Percentiles rank a stretch among this genome's conserved stretches.
These are phyloP conservation scores for Picea glauca DNA, from an alignment of 75 land plant species.

Conservation along the genomic window DNA sequence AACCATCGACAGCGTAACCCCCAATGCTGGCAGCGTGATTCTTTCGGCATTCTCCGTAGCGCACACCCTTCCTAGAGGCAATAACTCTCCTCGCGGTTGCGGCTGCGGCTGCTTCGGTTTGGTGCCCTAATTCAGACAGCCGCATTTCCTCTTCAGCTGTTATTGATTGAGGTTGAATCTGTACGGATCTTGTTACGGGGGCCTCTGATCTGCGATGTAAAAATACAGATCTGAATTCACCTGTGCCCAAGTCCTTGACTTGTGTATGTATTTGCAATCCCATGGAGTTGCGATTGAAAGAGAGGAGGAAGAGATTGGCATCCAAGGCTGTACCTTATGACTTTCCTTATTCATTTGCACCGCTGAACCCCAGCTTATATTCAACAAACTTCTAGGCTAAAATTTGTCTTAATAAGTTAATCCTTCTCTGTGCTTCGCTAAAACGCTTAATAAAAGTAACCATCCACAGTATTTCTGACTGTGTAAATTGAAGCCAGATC, in stretches of 20 bases:
- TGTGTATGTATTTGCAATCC: too few species aligned
- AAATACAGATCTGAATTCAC: background rate
- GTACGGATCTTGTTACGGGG: background rate
- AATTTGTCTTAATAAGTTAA: too few species aligned
- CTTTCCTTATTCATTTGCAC: too few species aligned
- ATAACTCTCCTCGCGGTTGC: background rate
- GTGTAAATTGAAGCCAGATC: too few species aligned
- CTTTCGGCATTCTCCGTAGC: slow-evolving; percentile 34
- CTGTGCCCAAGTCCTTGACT: background rate
- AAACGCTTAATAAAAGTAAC: too few species aligned
- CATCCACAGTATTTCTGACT: too few species aligned
- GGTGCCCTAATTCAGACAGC: background rate
- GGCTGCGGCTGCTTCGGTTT: background rate
- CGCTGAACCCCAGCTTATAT: too few species aligned
- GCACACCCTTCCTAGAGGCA: slow-evolving; percentile 9
- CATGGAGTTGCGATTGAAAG: too few species aligned
- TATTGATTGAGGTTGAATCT: background rate
- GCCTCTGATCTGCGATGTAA: background rate
- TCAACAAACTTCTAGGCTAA: too few species aligned
- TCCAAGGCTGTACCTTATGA: too few species aligned
- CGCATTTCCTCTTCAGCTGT: background rate
- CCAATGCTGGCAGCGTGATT: slow-evolving; percentile 52
- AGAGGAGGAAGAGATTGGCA: too few species aligned
- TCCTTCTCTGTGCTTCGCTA: too few species aligned
- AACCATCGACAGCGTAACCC: slow-evolving; percentile 46